Conservation (phyloP, 2,329 filamentous ascomycete genomes). For the Hypoxylon sp. region DNA sequence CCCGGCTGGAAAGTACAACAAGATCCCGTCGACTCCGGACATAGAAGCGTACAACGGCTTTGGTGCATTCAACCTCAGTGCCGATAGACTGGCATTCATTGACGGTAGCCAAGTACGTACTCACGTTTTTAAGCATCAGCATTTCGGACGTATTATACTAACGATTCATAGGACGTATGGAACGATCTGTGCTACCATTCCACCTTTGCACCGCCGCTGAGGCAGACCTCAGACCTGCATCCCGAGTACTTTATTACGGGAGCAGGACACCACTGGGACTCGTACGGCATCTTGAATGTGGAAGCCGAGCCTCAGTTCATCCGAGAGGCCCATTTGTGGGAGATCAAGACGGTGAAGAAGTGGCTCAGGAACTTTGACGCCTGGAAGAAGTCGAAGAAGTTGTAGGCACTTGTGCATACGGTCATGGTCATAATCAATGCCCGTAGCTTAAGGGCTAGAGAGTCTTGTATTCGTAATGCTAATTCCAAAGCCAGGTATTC, state of each 20-base stretch:
- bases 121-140: neutral
- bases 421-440: neutral
- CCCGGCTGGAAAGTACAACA: conserved; percentile 61
- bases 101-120: conserved; percentile 58
- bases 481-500: neutral
- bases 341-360: conserved; percentile 66
- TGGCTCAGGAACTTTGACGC: conserved; percentile 56
- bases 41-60: conserved; percentile 61
- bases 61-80: conserved; percentile 63
- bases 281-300: conserved; percentile 58
- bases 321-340: conserved; percentile 65
- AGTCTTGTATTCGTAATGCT: conserved; percentile 4
- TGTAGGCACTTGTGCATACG: neutral
- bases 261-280: conserved; percentile 68
- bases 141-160: neutral
- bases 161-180: conserved; percentile 63
- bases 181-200: conserved; percentile 67
- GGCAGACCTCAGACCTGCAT: conserved; percentile 60
- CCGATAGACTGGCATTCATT: conserved; percentile 65
- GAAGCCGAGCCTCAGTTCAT: conserved; percentile 66
- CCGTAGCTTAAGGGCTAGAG: neutral
- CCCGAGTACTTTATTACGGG: conserved; percentile 66
- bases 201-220: conserved; percentile 56
- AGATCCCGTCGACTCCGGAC: conserved; percentile 61
- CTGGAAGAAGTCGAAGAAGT: conserved; percentile 46